Conservation (phyloP, 768 basidiomycete genomes). For the Lactifluus subvellereus region DNA sequence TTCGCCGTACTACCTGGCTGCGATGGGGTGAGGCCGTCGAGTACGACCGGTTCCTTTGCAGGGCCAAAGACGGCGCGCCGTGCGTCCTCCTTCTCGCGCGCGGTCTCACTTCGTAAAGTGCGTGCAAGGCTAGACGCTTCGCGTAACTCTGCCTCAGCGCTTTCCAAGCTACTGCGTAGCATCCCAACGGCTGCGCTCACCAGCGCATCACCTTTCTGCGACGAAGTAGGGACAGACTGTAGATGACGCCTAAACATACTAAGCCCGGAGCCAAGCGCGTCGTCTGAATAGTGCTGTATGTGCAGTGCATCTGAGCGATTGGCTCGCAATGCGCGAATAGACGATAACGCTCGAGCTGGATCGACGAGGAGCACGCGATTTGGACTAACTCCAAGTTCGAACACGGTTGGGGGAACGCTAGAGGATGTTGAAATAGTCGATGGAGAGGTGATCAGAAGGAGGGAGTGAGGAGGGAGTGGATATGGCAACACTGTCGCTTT, state of each 20-base stretch:
- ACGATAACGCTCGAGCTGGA: constrained; percentile 51
- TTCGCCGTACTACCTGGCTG: background rate
- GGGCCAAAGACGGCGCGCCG: constrained; percentile 12
- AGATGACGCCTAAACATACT: constrained; percentile 9
- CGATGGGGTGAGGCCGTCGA: background rate
- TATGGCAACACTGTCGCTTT: constrained; percentile 23
- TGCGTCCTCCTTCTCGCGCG: constrained; percentile 2
- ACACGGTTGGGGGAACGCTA: constrained; percentile 29
- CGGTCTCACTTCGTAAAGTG: background rate
- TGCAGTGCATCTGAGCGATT: constrained; percentile 42
- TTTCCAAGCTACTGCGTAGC: background rate
- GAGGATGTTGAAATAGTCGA: constrained; percentile 22
- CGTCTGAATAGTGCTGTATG: constrained; percentile 61
- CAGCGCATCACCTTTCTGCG: constrained; percentile 14
- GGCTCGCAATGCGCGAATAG: constrained; percentile 43
- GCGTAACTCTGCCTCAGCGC: constrained; percentile 7
- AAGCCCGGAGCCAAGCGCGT: constrained; percentile 49
- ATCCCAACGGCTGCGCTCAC: background rate
- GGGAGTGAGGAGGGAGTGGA: constrained; percentile 28
- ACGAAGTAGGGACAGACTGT: constrained; percentile 5
- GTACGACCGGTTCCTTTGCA: background rate
- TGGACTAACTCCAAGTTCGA: constrained; percentile 9
- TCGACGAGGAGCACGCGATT: constrained; percentile 45
- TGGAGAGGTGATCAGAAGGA: constrained; percentile 29
- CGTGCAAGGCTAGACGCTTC: constrained; percentile 6